A percentile compares a stretch with the other conserved stretches of the same genome.
These are phyloP conservation scores for Acer campestre DNA, from an alignment of 345 rosid species.

Conservation along the genomic window DNA sequence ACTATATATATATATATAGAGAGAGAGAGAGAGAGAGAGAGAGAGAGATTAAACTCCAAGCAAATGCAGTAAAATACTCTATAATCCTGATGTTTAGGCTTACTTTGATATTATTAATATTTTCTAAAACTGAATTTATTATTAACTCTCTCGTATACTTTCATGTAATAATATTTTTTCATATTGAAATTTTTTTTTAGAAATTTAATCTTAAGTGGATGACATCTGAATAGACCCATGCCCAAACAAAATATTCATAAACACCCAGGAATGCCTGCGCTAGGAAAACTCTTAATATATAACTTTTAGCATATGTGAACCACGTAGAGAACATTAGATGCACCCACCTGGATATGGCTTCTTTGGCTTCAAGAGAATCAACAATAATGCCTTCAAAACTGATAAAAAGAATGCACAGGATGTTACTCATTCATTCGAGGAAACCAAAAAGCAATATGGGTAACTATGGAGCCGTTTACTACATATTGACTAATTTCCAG, in stretches of 20 bases:
- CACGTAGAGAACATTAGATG: conserved; percentile 19
- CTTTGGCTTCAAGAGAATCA: conserved; percentile 86
- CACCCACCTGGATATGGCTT: conserved; percentile 74
- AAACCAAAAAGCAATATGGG: conserved; percentile 19
- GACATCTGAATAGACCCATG: conserved; percentile 12
- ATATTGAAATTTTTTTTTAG: neutral
- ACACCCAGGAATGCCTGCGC: neutral
- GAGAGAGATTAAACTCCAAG: too few relatives aligned
- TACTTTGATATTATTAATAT: neutral
- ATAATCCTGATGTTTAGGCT: neutral
- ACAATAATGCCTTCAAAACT: conserved; percentile 90
- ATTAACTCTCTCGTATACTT: neutral
- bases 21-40: too few relatives aligned
- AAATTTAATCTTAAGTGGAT: neutral
- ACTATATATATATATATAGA: too few relatives aligned
- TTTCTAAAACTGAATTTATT: neutral
- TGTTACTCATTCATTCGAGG: conserved; percentile 27
- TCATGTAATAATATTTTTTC: neutral
- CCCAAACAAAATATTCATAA: conserved; percentile 1
- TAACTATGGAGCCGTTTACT: neutral
- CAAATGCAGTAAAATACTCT: too few relatives aligned
- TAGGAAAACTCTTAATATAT: conserved; percentile 13
- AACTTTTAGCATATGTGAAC: conserved; percentile 1
- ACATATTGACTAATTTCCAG: neutral
- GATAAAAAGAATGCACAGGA: conserved; percentile 30